These are phyloP conservation scores for Nicotiana undulata DNA, from an alignment of 257 asterid genomes.

Conservation along the genomic window DNA sequence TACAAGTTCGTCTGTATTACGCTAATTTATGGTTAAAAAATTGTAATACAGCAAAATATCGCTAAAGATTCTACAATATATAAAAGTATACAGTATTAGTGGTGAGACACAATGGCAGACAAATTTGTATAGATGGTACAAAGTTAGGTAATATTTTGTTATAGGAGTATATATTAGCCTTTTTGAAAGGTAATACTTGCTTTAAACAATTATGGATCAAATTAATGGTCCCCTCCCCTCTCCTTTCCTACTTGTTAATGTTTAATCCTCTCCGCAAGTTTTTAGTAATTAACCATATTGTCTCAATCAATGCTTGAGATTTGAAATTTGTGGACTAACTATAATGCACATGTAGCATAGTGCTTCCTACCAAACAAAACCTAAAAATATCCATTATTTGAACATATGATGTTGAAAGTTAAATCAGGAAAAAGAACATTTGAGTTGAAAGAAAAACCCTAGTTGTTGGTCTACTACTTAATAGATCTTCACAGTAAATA, in stretches of 20 bases:
- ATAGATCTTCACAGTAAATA: neutral
- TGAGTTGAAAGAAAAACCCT: neutral
- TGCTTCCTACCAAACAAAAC: slow-evolving; percentile 21
- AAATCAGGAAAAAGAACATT: neutral
- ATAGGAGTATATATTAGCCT: neutral
- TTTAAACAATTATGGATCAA: slow-evolving; percentile 8
- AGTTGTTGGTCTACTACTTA: neutral
- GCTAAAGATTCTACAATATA: neutral
- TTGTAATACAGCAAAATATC: neutral
- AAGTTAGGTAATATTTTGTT: neutral
- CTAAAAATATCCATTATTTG: slow-evolving; percentile 6
- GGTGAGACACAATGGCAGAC: neutral
- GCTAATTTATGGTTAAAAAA: neutral
- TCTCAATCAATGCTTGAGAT: neutral
- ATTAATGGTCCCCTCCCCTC: slow-evolving; percentile 22
- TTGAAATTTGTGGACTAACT: neutral
- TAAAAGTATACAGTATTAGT: neutral
- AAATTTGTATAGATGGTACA: neutral
- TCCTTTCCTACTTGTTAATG: neutral
- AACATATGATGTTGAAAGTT: neutral
- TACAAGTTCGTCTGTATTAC: neutral
- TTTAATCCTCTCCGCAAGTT: slow-evolving; percentile 15
- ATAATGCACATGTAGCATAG: slow-evolving; percentile 14
- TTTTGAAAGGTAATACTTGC: neutral
- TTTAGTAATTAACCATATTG: neutral